Percentiles rank a stretch among this genome's conserved stretches.
Conservation (phyloP, 192 early-diverging fungal genomes). For the Coemansia sp. region DNA sequence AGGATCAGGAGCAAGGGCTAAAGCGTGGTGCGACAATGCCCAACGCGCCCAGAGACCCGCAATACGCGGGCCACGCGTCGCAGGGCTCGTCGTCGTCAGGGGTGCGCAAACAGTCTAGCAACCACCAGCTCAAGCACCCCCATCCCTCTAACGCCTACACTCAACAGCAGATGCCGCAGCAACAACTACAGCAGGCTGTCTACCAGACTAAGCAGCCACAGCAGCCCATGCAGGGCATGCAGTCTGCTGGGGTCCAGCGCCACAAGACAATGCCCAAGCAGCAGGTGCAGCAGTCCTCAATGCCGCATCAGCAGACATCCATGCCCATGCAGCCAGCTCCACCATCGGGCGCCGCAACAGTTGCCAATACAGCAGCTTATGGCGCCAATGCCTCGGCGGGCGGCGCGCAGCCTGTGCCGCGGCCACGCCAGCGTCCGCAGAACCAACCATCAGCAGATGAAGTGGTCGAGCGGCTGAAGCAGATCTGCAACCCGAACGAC, state of each 20-base stretch:
- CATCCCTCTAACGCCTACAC: constrained; percentile 31
- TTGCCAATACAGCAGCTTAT: constrained; percentile 1
- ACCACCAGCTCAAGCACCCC: constrained; percentile 46
- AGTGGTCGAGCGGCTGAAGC: constrained; percentile 77
- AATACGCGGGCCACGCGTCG: constrained; percentile 10
- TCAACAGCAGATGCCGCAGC: constrained; percentile 26
- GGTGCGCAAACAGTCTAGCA: constrained; percentile 43
- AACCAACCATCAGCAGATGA: constrained; percentile 67
- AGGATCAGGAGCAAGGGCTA: constrained; percentile 37
- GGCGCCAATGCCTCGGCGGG: constrained; percentile 3
- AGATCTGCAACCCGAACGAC: constrained; percentile 90
- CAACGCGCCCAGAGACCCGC: constrained; percentile 17
- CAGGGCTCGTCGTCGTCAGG: constrained; percentile 11
- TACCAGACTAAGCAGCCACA: constrained; percentile 30
- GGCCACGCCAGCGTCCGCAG: constrained; percentile 57
- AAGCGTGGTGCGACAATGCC: constrained; percentile 47
- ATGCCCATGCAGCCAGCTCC: constrained; percentile 18
- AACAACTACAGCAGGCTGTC: constrained; percentile 18
- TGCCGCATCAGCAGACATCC: constrained; percentile 20
- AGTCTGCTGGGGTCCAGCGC: constrained; percentile 28
- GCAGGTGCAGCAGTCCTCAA: constrained; percentile 9
- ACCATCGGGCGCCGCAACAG: too few relatives aligned
- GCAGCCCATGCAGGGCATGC: constrained; percentile 18
- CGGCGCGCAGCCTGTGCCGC: constrained; percentile 28
- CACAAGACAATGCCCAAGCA: constrained; percentile 41